phyloP scores from a whole-genome alignment of 192 early-diverging fungal genomes.

The Coemansia sp. region DNA sequence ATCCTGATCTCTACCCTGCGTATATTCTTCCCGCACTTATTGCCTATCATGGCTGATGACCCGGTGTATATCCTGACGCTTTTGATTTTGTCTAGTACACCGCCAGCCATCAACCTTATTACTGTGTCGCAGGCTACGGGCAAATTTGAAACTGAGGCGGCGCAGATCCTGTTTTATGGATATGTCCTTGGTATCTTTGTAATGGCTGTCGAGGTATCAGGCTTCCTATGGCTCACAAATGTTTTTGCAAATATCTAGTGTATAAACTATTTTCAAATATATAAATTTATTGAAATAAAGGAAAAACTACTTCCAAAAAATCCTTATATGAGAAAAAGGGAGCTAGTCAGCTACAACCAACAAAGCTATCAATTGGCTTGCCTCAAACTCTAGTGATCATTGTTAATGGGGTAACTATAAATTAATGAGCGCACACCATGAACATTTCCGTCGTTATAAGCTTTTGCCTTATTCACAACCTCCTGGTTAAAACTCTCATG shows the following conservation, averaged over 20 bases:
- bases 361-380: too few species aligned
- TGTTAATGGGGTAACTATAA: too few species aligned
- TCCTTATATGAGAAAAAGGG: not conserved
- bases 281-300: not conserved
- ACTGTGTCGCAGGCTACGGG: constrained; percentile 71
- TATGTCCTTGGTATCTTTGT: constrained; percentile 60
- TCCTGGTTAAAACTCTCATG: too few species aligned
- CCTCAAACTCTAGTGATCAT: too few species aligned
- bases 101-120: constrained; percentile 72
- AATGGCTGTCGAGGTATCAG: constrained; percentile 44
- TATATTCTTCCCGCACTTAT: constrained; percentile 33
- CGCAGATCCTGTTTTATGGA: constrained; percentile 68
- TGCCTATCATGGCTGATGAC: constrained; percentile 60
- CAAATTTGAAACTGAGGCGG: constrained; percentile 70
- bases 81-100: constrained; percentile 65
- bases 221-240: constrained; percentile 55
- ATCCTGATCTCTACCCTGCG: constrained; percentile 45
- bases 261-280: not conserved
- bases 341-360: too few species aligned
- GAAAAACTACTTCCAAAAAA: not conserved
- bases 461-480: too few species aligned
- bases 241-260: constrained; percentile 21
- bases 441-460: too few species aligned
- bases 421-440: too few species aligned
- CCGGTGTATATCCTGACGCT: constrained; percentile 68